Conservation (phyloP, 2,329 filamentous ascomycete genomes). For the Aspergillus sp. region DNA sequence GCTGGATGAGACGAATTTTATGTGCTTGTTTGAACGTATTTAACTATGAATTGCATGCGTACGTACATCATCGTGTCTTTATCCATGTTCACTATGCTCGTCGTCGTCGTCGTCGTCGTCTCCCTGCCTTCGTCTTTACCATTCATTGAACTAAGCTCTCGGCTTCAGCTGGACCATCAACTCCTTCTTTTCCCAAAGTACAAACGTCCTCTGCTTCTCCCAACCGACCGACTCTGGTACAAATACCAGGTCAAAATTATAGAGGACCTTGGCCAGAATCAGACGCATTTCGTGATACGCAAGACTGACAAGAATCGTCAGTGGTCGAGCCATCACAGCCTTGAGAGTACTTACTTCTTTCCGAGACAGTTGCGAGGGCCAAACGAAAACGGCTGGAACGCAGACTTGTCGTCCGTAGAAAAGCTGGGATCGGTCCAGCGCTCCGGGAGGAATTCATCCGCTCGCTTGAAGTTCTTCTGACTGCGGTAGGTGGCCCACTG, state of each 20-base stretch:
- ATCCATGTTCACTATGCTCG: background rate
- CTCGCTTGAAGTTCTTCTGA: conserved; percentile 18
- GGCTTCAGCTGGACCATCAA: conserved; percentile 17
- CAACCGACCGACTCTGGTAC: conserved; percentile 13
- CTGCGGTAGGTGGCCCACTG: conserved; percentile 22
- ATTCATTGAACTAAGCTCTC: background rate
- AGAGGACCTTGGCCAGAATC: conserved; percentile 21
- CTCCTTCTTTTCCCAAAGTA: conserved; percentile 17
- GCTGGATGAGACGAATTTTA: background rate
- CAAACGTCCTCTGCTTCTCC: conserved; percentile 12
- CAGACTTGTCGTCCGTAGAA: conserved; percentile 16
- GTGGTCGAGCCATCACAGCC: background rate
- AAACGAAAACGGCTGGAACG: conserved; percentile 24
- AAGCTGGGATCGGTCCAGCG: conserved; percentile 25
- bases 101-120: background rate
- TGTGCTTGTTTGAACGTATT: background rate
- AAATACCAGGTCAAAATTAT: conserved; percentile 19
- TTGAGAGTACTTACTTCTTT: conserved; percentile 19
- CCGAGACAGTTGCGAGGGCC: conserved; percentile 28
- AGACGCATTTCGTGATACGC: conserved; percentile 34
- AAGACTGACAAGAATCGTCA: conserved; percentile 14
- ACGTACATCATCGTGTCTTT: too few species aligned
- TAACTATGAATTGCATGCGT: too few species aligned
- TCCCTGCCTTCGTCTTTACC: too few species aligned
- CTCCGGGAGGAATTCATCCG: conserved; percentile 26